Base-by-base conservation (phyloP, 2,329 filamentous ascomycete species). In the Madurella fahalii region DNA sequence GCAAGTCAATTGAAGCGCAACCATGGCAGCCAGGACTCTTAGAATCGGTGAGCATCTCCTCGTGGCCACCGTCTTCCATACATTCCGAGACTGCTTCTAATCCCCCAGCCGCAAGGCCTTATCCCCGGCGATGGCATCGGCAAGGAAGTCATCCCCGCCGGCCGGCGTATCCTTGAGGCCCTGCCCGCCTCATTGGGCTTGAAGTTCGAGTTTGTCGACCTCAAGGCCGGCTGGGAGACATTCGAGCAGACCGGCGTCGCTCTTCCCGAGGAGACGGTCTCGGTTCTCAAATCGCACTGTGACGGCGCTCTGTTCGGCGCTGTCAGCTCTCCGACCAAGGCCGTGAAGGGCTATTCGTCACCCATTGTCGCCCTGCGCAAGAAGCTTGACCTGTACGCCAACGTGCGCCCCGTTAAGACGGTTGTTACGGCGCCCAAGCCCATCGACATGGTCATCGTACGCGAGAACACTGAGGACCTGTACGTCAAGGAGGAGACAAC, bases 81-180 rank as follows among this genome's bases (percentile, higher is more conserved):
- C 4, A 15, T 11, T 42, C n/a, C 32, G 16, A 54, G 46, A 39
- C 13, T 5, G 11, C 42, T 31, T 12, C 44, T 42, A 50, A 48
- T 46, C 15, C 25, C 44, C 32, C 34, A 16, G 4, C 11, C 15
- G 16, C 11, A 63, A 95, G 92, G 92, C 72, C 89, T 97, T 67
- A 97, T 99, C 71, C 89, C 94, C 66, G 94, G 94, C 69, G 94
- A 99, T 76, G 94, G 94, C 74, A 99, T 99, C 75, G 94, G 94
- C 75, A 90, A 90, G 71, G 94, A 99, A 77, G 94, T 99, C 72
- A 97, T 99, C 73, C 94, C 94, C 62, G 89, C 94, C 52, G 94
- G 93, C 49, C 89, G 90, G 66, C 87, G 89, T 61, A 79, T 97
- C 64, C 89, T 99, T 68, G 93, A 99, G 78, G 88, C 94, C 48